Conservation (phyloP, 2,329 filamentous ascomycete species). For the Chrysoporthe austroafricana region DNA sequence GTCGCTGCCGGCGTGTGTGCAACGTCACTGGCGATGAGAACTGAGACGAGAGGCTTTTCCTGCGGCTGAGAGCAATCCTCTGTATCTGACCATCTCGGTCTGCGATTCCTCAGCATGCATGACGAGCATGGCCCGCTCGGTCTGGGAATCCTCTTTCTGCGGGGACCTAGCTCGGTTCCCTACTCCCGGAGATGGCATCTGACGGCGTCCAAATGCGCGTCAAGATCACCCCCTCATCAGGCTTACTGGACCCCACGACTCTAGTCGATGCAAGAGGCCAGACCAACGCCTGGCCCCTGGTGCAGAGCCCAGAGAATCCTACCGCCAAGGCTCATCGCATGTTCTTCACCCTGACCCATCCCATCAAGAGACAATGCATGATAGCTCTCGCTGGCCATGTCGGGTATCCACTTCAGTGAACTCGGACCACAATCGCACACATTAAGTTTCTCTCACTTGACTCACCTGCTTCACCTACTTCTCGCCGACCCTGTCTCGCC, state of each 20-base stretch:
- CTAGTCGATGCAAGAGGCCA: background rate
- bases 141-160: background rate
- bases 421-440: conserved; percentile 17
- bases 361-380: background rate
- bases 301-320: background rate
- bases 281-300: background rate
- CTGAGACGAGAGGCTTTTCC: conserved; percentile 3
- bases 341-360: background rate
- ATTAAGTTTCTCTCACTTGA: conserved; percentile 28
- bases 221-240: background rate
- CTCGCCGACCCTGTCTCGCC: background rate
- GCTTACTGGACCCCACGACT: background rate
- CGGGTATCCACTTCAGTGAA: background rate
- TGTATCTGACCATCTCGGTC: background rate
- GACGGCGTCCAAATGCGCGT: background rate
- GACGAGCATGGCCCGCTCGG: background rate
- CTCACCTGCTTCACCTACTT: background rate
- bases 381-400: conserved; percentile 2
- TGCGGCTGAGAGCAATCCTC: conserved; percentile 4
- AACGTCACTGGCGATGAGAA: conserved; percentile 4
- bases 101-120: background rate
- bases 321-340: conserved; percentile 2
- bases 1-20: conserved; percentile 9
- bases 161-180: background rate
- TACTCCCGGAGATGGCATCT: background rate